Conservation (phyloP, 371 early-diverging fungal genomes). For the Rhizopus delemar region DNA sequence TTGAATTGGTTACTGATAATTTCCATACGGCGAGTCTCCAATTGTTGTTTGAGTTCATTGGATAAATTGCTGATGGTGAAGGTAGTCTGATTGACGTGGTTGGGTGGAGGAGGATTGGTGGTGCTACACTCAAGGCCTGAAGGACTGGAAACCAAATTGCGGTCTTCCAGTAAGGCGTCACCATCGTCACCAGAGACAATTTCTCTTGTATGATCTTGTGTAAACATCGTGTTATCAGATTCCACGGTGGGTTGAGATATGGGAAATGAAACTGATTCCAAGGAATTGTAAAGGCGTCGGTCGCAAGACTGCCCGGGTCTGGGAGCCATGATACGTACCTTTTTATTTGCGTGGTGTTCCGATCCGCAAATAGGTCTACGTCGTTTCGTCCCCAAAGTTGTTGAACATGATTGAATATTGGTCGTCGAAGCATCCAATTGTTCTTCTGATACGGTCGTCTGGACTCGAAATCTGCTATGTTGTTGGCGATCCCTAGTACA, state of each 20-base stretch:
- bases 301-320: slow-evolving; percentile 13
- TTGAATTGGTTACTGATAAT: too few relatives aligned
- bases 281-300: neutral
- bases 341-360: slow-evolving; percentile 14
- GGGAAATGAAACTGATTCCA: neutral
- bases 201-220: neutral
- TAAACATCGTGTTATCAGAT: neutral
- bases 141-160: slow-evolving; percentile 25
- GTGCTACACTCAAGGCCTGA: neutral
- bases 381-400: slow-evolving; percentile 13
- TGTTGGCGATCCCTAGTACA: slow-evolving; percentile 3
- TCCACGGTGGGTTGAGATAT: neutral
- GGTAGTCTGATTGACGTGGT: neutral
- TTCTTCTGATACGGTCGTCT: slow-evolving; percentile 15
- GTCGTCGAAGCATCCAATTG: slow-evolving; percentile 13
- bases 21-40: neutral
- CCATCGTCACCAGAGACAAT: slow-evolving; percentile 21
- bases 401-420: slow-evolving; percentile 12
- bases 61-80: too few relatives aligned
- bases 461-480: slow-evolving; percentile 21
- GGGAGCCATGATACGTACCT: slow-evolving; percentile 23
- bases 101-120: slow-evolving; percentile 1
- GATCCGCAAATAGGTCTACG: slow-evolving; percentile 30
- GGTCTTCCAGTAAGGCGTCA: slow-evolving; percentile 21
- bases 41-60: neutral